Conservation (phyloP, 2,329 filamentous ascomycete species). For the Ambrosiella xylebori region DNA sequence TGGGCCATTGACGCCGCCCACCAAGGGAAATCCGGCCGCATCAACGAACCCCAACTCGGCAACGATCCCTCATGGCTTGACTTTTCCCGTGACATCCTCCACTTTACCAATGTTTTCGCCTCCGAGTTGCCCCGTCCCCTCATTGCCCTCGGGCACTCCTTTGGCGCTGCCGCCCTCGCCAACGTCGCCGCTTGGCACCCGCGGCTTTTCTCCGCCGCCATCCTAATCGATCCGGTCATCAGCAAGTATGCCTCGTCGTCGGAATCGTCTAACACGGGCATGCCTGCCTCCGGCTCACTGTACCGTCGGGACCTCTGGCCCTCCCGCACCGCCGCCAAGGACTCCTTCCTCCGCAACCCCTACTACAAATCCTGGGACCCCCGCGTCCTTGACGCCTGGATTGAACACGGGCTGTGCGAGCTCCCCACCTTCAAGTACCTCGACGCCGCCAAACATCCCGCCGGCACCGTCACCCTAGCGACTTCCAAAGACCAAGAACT, state of each 20-base stretch:
- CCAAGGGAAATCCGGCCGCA: conserved; percentile 59
- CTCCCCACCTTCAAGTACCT: conserved; percentile 22
- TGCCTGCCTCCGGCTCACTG: conserved; percentile 44
- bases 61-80: conserved; percentile 85
- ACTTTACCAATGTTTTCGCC: conserved; percentile 73
- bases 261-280: conserved; percentile 1
- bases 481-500: conserved; percentile 79
- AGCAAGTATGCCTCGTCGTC: conserved; percentile 24
- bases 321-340: conserved; percentile 49
- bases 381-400: conserved; percentile 58
- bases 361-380: conserved; percentile 65
- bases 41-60: conserved; percentile 62
- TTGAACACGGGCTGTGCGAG: conserved; percentile 57
- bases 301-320: conserved; percentile 70
- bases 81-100: conserved; percentile 65
- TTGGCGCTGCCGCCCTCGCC: conserved; percentile 59
- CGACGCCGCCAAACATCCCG: background rate
- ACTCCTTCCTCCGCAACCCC: conserved; percentile 46
- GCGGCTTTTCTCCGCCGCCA: conserved; percentile 54
- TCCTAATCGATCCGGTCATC: conserved; percentile 77
- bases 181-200: conserved; percentile 64
- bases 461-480: conserved; percentile 44
- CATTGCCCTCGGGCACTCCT: conserved; percentile 74
- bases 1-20: conserved; percentile 85
- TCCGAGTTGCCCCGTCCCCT: conserved; percentile 50